Base-by-base conservation (phyloP, 305 asterid genomes). In the Andrographis paniculata region DNA sequence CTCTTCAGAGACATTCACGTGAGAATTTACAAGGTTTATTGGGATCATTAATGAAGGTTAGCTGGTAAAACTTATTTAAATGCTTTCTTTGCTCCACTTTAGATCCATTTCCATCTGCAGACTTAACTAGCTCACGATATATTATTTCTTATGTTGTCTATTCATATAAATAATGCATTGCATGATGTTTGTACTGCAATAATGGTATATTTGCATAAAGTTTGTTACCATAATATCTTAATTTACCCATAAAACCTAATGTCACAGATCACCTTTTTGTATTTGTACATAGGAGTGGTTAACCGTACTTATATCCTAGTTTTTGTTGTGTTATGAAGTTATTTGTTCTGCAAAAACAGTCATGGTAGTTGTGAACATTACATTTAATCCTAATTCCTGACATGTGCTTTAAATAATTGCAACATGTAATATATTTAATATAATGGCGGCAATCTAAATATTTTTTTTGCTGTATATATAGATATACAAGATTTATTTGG, bases 401-500 rank as follows among this genome's bases (percentile, higher is more conserved):
- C 38, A 51, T 28, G 43, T 35, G 28, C n/a, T 48, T 9, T 45
- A 27, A 23, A 60, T 6, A 38, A 23, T 53, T 53, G 31, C 28
- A 49, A 13, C 13, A 33, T 39, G 47, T 22, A 42, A 59, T 35
- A 15, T 37, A 48, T 24, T 45, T 42, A 33, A 33, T 45, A 42
- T 17, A 21, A 17, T 15, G 42, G 50, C 60, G 43, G 66, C 45
- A 12, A 15, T 48, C 48, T 28, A 42, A 45, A 42, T 42, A 38
- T 37, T 46, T 36, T 44, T 46, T 40, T 52, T 50, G 20, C 55
- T 46, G 30, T 60, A n/a, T n/a, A n/a, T 56, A 42, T 76, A 89
- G 95, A 52, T 59, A 58, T 89, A 78, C 86, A 69, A 48, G 68
- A 48, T 21, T 24, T 89, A 74, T 72, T 64, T 89, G 82, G 75